phyloP scores from a whole-genome alignment of 106 monocot genomes.

The Alisma plantagoaquatica region DNA sequence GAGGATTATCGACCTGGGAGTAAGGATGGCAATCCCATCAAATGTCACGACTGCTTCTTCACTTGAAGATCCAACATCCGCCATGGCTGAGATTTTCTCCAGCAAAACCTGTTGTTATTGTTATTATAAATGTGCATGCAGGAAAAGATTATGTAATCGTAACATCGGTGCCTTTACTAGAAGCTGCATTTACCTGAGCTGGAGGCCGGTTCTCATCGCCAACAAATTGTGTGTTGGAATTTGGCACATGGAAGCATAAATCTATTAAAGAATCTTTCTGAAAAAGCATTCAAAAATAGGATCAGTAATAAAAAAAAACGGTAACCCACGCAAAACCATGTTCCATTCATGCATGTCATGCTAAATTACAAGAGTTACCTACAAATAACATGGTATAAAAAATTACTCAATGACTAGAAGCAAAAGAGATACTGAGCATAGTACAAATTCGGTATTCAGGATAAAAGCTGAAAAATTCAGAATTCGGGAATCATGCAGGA shows the following conservation, averaged over 20 bases:
- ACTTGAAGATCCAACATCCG: constrained; percentile 90
- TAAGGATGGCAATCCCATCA: constrained; percentile 96
- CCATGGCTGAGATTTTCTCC: constrained; percentile 67
- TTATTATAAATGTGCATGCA: too few species aligned
- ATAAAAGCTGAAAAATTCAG: too few species aligned
- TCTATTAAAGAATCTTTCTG: constrained; percentile 99
- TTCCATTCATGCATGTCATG: too few species aligned
- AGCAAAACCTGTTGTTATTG: constrained; percentile 77
- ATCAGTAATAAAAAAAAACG: not conserved
- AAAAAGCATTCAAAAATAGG: not conserved
- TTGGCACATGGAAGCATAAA: constrained; percentile 88
- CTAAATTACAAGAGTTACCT: too few species aligned
- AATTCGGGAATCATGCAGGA: too few species aligned
- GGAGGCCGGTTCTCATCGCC: constrained; percentile 87
- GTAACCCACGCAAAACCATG: not conserved
- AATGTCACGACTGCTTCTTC: constrained; percentile 90
- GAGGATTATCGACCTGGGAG: too few species aligned
- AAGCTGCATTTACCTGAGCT: constrained; percentile 72
- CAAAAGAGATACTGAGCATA: too few species aligned
- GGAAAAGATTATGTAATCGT: too few species aligned
- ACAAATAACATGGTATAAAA: too few species aligned
- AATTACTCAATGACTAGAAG: too few species aligned
- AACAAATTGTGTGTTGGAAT: constrained; percentile 87
- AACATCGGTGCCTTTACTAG: too few species aligned
- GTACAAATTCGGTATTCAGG: too few species aligned